These are phyloP conservation scores for Schrenkiella parvula DNA, from an alignment of 345 rosid genomes.

Conservation along the genomic window DNA sequence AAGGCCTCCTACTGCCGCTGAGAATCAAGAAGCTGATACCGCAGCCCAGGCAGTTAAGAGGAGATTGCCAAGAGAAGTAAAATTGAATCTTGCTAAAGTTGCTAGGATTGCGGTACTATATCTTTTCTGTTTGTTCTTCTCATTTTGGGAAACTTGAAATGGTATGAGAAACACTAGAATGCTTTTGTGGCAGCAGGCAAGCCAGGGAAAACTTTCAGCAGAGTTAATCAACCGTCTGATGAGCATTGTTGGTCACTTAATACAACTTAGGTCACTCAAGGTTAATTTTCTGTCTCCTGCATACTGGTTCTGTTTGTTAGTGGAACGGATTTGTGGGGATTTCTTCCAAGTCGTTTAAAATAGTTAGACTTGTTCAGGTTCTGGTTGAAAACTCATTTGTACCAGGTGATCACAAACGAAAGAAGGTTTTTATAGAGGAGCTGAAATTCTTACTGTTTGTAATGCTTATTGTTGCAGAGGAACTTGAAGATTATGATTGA, in stretches of 20 bases:
- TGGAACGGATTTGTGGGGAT: not conserved
- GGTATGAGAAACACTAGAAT: constrained; percentile 16
- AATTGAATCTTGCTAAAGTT: constrained; percentile 73
- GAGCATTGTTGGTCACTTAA: constrained; percentile 87
- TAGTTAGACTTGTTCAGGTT: not conserved
- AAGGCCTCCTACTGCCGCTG: constrained; percentile 66
- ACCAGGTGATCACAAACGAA: not conserved
- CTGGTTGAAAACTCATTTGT: not conserved
- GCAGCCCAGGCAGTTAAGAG: constrained; percentile 68
- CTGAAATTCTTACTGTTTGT: not conserved
- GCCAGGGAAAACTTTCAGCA: constrained; percentile 77
- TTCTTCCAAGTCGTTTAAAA: not conserved
- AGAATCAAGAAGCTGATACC: constrained; percentile 76
- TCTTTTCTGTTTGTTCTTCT: not conserved
- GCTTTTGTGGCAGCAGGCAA: constrained; percentile 57
- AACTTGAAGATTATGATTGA: constrained; percentile 80
- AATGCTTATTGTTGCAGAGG: constrained; percentile 50
- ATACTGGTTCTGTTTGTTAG: not conserved
- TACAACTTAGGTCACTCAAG: constrained; percentile 94
- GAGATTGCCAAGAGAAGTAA: constrained; percentile 76
- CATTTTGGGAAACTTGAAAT: not conserved
- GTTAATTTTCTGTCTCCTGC: constrained; percentile 33
- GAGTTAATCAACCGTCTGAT: constrained; percentile 82
- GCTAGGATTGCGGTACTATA: constrained; percentile 47
- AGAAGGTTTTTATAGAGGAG: not conserved